These are phyloP conservation scores for Penicillium waksmanii DNA, from an alignment of 495 filamentous ascomycete species.

Conservation along the genomic window DNA sequence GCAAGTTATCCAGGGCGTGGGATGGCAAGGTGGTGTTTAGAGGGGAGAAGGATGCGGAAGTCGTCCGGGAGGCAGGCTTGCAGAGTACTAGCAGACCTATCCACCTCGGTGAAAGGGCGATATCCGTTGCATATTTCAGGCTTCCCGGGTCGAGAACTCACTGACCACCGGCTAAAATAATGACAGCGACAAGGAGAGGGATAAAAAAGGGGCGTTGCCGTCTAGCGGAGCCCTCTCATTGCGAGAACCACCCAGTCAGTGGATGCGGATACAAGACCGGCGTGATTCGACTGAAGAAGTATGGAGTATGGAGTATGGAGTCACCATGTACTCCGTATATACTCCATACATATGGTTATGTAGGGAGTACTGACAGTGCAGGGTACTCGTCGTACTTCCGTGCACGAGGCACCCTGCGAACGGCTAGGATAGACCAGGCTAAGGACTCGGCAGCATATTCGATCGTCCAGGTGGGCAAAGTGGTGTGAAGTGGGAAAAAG, in stretches of 20 bases:
- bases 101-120: conserved; percentile 7
- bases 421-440: background rate
- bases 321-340: no score
- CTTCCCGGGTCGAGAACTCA: background rate
- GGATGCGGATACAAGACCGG: conserved; percentile 8
- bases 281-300: conserved; percentile 22
- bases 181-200: background rate
- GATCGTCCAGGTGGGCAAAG: background rate
- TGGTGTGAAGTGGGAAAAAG: background rate
- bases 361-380: no score
- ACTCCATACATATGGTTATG: background rate
- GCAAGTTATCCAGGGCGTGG: conserved; percentile 1
- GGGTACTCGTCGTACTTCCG: background rate
- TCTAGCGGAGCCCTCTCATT: conserved; percentile 20
- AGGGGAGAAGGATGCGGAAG: conserved; percentile 18
- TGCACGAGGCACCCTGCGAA: background rate
- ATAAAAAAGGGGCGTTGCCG: conserved; percentile 4
- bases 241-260: conserved; percentile 9
- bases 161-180: background rate
- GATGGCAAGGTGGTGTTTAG: conserved; percentile 1
- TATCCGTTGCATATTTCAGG: background rate
- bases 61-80: conserved; percentile 22
- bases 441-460: background rate
- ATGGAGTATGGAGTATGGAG: conserved; percentile 16
- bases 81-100: background rate